phyloP scores from a whole-genome alignment of 2,329 filamentous ascomycete species.

The Penicillium sp. region DNA sequence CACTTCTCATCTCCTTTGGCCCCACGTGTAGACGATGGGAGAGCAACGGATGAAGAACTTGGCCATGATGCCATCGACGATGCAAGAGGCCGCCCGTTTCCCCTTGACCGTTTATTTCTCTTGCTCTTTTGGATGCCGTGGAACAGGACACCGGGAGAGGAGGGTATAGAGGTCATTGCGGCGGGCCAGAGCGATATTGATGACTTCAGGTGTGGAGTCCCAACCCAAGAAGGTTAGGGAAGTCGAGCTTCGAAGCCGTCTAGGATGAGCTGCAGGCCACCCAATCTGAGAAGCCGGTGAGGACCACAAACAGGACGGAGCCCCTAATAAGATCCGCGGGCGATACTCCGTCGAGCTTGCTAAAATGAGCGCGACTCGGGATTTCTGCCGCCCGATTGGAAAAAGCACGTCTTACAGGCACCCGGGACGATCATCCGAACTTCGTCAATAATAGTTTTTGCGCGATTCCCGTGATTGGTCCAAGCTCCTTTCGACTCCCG shows the following conservation, averaged over 20 bases:
- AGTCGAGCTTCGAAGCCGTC: not conserved
- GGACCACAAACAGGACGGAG: not conserved
- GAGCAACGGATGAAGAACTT: conserved; percentile 9
- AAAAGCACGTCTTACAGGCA: conserved; percentile 27
- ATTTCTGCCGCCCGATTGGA: conserved; percentile 27
- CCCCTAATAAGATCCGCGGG: no score
- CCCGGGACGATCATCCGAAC: conserved; percentile 26
- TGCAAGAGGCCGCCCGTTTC: conserved; percentile 34
- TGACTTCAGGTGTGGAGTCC: conserved; percentile 1
- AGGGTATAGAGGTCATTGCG: conserved; percentile 5
- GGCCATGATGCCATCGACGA: conserved; percentile 14
- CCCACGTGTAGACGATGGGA: conserved; percentile 9
- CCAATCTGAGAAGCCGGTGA: conserved; percentile 1
- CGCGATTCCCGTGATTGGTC: conserved; percentile 12
- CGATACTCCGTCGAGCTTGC: conserved; percentile 4
- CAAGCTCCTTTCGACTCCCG: conserved; percentile 14
- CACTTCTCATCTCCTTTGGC: not conserved
- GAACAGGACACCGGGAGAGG: conserved; percentile 19
- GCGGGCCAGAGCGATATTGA: not conserved
- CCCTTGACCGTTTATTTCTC: no score
- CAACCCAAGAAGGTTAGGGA: not conserved
- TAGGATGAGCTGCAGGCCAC: not conserved
- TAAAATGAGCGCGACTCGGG: conserved; percentile 27
- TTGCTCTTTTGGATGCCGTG: no score
- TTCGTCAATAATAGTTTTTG: no score